Percentiles rank a stretch among this genome's conserved stretches.
These are phyloP conservation scores for Alternaria novae-zelandiae DNA, from an alignment of 2,329 filamentous ascomycete species.

Conservation along the genomic window DNA sequence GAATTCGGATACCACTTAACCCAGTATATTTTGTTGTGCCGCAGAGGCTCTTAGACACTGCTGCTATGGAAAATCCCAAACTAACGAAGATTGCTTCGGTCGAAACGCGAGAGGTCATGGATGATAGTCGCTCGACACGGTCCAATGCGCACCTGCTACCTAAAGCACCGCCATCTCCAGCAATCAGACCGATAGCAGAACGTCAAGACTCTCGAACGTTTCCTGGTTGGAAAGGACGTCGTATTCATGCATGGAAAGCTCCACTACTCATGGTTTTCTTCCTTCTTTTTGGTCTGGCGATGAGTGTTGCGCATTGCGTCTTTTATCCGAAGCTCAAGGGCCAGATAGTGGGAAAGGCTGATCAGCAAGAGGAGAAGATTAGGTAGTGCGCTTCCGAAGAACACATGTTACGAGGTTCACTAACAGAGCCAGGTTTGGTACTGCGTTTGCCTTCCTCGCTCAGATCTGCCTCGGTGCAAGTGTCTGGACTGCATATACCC, in stretches of 20 bases:
- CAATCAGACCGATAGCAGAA: not conserved
- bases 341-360: not conserved
- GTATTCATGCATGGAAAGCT: not conserved
- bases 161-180: not conserved
- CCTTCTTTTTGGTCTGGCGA: not conserved
- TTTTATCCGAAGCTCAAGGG: not conserved
- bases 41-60: not conserved
- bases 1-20: not conserved
- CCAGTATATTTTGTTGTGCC: not conserved
- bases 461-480: not conserved
- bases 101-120: not conserved
- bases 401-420: accelerated
- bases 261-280: not conserved
- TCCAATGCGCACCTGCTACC: not conserved
- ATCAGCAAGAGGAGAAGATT: not conserved
- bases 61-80: not conserved
- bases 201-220: not conserved
- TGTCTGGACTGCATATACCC: not conserved
- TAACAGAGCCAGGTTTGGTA: not conserved
- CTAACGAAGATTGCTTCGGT: not conserved
- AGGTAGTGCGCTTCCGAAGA: not conserved
- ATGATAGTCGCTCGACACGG: not conserved
- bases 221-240: not conserved
- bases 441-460: not conserved
- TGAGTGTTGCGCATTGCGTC: not conserved